Evolutionary conservation across 176 grass and related monocot species (phyloP).

Genomic region (Tillandsia fasciculata): DNA sequence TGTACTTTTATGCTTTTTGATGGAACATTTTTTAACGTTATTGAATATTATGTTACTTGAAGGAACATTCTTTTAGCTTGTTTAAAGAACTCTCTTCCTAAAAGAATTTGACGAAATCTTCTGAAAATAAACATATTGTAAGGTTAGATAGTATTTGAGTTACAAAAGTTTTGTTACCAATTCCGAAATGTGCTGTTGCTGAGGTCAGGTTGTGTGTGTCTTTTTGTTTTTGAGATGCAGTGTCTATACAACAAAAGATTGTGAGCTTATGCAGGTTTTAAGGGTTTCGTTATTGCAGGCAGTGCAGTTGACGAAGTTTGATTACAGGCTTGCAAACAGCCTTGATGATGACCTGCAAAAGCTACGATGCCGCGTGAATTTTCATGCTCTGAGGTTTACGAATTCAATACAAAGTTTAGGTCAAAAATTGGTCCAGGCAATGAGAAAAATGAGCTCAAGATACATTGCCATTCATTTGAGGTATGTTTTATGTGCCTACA

Average conservation of each 20-base stretch:
- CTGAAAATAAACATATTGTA: no score
- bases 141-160: no score
- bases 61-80: no score
- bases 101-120: no score
- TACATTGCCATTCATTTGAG: slow-evolving; percentile 91
- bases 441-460: slow-evolving; percentile 51
- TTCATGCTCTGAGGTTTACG: slow-evolving; percentile 81
- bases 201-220: not conserved
- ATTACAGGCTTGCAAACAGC: slow-evolving; percentile 72
- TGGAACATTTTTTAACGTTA: no score
- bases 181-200: no score
- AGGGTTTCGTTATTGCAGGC: slow-evolving; percentile 40
- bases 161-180: no score
- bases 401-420: slow-evolving; percentile 54
- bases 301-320: slow-evolving; percentile 94
- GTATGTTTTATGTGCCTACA: slow-evolving; percentile 14
- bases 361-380: slow-evolving; percentile 81
- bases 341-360: slow-evolving; percentile 85
- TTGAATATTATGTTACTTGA: no score
- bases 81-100: no score
- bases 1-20: not conserved
- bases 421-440: slow-evolving; percentile 52
- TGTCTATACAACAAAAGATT: not conserved
- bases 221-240: not conserved
- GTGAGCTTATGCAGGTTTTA: slow-evolving; percentile 3